Conservation (phyloP, 768 basidiomycete species). For the Cantharellus cinnabarinus region DNA sequence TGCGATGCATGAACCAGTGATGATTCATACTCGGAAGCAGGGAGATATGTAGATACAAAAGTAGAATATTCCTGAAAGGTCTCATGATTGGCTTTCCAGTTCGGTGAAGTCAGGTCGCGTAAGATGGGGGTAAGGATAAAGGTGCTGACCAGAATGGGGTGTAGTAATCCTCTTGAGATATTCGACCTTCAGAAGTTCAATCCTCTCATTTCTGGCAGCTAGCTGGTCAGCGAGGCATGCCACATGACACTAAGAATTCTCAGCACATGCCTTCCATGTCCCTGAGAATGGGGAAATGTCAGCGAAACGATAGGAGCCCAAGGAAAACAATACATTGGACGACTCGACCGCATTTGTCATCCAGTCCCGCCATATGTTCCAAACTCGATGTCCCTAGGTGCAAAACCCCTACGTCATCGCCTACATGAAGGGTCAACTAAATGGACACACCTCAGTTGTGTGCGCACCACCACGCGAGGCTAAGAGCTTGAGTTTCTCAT, state of each 20-base stretch:
- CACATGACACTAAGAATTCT: background rate
- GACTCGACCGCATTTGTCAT: conserved; percentile 41
- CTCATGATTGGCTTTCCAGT: conserved; percentile 44
- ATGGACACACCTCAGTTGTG: conserved; percentile 33
- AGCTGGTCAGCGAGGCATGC: background rate
- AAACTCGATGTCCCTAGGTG: conserved; percentile 43
- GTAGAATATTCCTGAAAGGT: conserved; percentile 74
- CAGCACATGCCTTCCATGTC: too few relatives aligned
- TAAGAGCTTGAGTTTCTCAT: conserved; percentile 10
- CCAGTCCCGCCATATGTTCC: conserved; percentile 58
- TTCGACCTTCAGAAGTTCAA: conserved; percentile 34
- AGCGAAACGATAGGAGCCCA: conserved; percentile 11
- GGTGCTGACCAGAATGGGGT: conserved; percentile 47
- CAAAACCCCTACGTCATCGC: background rate
- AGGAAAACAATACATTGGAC: conserved; percentile 25
- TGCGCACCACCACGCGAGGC: conserved; percentile 39
- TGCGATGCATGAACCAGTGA: conserved; percentile 63
- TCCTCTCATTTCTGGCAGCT: conserved; percentile 21
- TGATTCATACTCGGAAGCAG: conserved; percentile 55
- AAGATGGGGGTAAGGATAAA: background rate
- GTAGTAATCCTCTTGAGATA: conserved; percentile 49
- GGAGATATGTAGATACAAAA: conserved; percentile 64
- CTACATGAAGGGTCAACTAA: background rate
- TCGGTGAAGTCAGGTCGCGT: background rate
- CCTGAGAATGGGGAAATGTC: background rate